phyloP scores from a whole-genome alignment of 2,329 filamentous ascomycete genomes.

The Penicillium paneum region DNA sequence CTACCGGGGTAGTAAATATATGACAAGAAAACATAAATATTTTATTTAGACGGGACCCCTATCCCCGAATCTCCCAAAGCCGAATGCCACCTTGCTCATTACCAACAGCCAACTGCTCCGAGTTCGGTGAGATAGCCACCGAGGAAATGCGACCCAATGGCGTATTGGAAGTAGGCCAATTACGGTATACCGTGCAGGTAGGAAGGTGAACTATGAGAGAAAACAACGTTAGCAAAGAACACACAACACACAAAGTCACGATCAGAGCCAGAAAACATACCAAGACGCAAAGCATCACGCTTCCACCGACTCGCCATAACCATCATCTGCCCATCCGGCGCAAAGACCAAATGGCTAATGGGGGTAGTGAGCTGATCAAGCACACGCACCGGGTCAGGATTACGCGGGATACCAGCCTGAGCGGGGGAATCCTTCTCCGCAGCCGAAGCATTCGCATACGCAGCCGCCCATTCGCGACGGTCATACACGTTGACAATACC shows the following conservation, averaged over 20 bases:
- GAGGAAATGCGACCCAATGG: slow-evolving; percentile 79
- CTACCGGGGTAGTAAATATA: not conserved
- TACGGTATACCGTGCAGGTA: slow-evolving; percentile 88
- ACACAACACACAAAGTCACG: not conserved
- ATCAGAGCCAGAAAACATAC: slow-evolving; percentile 28
- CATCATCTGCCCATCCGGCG: slow-evolving; percentile 83
- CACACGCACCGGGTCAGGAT: slow-evolving; percentile 67
- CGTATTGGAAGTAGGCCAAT: slow-evolving; percentile 92
- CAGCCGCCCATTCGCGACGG: slow-evolving; percentile 59
- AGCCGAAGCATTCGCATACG: slow-evolving; percentile 33
- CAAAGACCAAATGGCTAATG: slow-evolving; percentile 74
- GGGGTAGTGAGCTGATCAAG: slow-evolving; percentile 87
- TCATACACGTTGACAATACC: slow-evolving; percentile 96
- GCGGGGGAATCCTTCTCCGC: slow-evolving; percentile 20
- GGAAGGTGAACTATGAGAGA: slow-evolving; percentile 68
- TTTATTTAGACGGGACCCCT: slow-evolving; percentile 26
- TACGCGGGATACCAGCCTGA: slow-evolving; percentile 55
- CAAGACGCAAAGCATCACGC: slow-evolving; percentile 76
- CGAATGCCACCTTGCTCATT: slow-evolving; percentile 87
- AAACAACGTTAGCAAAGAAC: slow-evolving; percentile 7
- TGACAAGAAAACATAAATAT: slow-evolving; percentile 9
- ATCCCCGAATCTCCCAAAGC: slow-evolving; percentile 81
- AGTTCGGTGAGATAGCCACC: slow-evolving; percentile 64
- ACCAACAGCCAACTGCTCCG: slow-evolving; percentile 73
- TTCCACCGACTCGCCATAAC: slow-evolving; percentile 84